Evolutionary conservation across 768 basidiomycete genomes (phyloP).

Genomic region (Calocybe cyanea): DNA sequence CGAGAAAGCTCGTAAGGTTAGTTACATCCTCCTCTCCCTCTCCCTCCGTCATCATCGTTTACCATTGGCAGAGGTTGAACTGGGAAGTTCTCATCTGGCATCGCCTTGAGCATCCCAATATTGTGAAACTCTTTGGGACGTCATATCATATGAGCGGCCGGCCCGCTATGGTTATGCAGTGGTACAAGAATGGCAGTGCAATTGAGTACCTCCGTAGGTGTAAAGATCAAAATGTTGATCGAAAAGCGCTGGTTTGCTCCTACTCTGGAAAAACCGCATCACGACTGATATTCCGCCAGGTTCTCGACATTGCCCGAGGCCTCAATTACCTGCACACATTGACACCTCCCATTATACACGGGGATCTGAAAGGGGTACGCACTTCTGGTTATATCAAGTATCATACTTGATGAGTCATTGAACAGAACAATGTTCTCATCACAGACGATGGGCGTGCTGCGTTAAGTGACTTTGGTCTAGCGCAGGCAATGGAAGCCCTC

Average conservation of each 20-base stretch:
- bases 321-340: slow-evolving; percentile 39
- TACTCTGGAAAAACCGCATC: neutral
- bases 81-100: slow-evolving; percentile 46
- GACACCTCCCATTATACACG: slow-evolving; percentile 30
- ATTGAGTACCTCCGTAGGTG: slow-evolving; percentile 34
- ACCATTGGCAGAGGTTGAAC: slow-evolving; percentile 33
- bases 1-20: slow-evolving; percentile 33
- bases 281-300: slow-evolving; percentile 19
- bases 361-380: slow-evolving; percentile 26
- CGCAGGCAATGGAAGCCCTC: slow-evolving; percentile 27
- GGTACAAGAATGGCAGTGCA: slow-evolving; percentile 47
- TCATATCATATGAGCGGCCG: slow-evolving; percentile 34
- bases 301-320: slow-evolving; percentile 40
- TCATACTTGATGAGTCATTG: neutral
- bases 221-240: slow-evolving; percentile 1
- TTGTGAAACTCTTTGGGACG: slow-evolving; percentile 45
- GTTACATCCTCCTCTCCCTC: neutral
- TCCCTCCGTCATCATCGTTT: neutral
- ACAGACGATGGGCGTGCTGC: slow-evolving; percentile 36
- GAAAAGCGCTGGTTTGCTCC: neutral
- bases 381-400: neutral
- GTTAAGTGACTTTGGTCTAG: slow-evolving; percentile 44
- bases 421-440: slow-evolving; percentile 43
- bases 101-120: slow-evolving; percentile 43
- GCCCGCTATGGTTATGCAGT: slow-evolving; percentile 40